Evolutionary conservation across 768 basidiomycete species (phyloP).

Genomic region (Mycena polygramma): DNA sequence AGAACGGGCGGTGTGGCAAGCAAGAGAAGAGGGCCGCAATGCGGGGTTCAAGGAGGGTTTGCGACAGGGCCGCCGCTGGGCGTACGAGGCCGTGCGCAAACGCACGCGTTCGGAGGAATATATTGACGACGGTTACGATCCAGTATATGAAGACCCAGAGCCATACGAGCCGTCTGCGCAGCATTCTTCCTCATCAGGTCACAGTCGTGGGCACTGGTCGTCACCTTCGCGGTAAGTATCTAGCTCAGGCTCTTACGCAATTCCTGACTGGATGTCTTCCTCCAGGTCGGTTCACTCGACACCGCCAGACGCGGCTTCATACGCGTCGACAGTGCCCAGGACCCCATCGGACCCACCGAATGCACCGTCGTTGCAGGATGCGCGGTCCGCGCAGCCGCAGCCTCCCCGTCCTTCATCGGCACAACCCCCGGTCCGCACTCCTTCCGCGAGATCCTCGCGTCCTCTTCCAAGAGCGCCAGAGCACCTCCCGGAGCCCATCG

Average conservation of each 20-base stretch:
- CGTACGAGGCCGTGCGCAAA: constrained; percentile 18
- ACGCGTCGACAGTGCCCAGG: constrained; percentile 24
- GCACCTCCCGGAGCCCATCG: constrained; percentile 27
- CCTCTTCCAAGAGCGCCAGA: constrained; percentile 20
- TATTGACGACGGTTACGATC: constrained; percentile 8
- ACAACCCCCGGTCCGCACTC: background rate
- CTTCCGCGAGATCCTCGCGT: constrained; percentile 20
- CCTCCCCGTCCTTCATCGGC: background rate
- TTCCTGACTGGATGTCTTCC: background rate
- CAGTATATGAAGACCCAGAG: constrained; percentile 9
- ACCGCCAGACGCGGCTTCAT: constrained; percentile 20
- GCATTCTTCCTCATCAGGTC: constrained; percentile 19
- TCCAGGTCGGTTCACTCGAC: constrained; percentile 25
- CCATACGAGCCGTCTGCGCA: constrained; percentile 13
- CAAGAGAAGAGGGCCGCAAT: constrained; percentile 70
- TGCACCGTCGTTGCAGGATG: background rate
- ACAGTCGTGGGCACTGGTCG: constrained; percentile 9
- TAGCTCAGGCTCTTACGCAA: background rate
- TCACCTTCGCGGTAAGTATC: constrained; percentile 24
- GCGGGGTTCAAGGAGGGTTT: constrained; percentile 65
- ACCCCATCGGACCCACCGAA: background rate
- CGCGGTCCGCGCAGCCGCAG: too few species aligned
- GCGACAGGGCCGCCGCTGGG: constrained; percentile 36
- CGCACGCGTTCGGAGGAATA: constrained; percentile 17
- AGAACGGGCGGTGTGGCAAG: constrained; percentile 63